Evolutionary conservation across 2,329 filamentous ascomycete species (phyloP), one percentile per base, ranked within the genome.

Genomic region (Epicoccum sorghinum): DNA sequence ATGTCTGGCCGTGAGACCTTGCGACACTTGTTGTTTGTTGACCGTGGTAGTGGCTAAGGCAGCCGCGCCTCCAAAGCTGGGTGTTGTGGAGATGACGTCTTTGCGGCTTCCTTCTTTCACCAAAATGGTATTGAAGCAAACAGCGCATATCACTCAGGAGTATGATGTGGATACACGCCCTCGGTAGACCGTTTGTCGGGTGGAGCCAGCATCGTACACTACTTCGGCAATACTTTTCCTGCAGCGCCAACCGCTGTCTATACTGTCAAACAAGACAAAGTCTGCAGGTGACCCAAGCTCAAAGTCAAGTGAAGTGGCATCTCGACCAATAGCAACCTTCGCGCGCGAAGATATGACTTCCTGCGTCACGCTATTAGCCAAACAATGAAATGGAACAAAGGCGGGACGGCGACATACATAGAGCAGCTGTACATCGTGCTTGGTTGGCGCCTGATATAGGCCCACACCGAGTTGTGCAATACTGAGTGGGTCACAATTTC

Each of bases 401-500:
- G n/a, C 36, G 13, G 13, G 41, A 36, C 30, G 58, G 58, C 22
- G 41, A 72, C 81, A 74, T 68, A 82, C 81, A 64, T 79, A 89
- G 41, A 91, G 71, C 4, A 86, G 55, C 56, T 82, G 78, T 0
- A 85, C 82, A 65, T 88, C 86, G 13, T 73, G 66, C 54, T 79
- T 80, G 1, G 85, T 88, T 0, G 87, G 87, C 1, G 84, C 82
- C 57, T 90, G 87, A 65, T 90, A 57, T 4, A 57, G 49, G 8
- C 54, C 54, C 35, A 57, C 48, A 24, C 54, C 54, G n/a, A 57
- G 49, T 59, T 81, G 84, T 18, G 87, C 86, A 38, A 89, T 74
- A 36, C 78, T 78, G 43, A 91, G 68, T 1, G 88, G 88, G 73
- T 90, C 88, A 35, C 82, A 86, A 14, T 78, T 84, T 0, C 88